Evolutionary conservation across 805 yeast species (phyloP).

Genomic region (Cyberlindnera samutprakarnensis): DNA sequence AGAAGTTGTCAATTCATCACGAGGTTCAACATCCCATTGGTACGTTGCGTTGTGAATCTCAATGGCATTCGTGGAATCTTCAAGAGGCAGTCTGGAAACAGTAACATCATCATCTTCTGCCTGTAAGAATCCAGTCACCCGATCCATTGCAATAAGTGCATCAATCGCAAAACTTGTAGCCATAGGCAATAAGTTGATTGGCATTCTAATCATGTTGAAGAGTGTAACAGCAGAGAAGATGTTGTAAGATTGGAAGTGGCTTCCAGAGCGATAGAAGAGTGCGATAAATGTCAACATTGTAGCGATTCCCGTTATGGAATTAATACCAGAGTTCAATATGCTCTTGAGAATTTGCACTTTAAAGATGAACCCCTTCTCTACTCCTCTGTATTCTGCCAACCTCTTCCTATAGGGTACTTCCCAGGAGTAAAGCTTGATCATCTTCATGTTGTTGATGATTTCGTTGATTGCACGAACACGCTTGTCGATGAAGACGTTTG

Average conservation of each 20-base stretch:
- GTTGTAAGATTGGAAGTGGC: conserved; percentile 42
- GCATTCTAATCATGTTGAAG: conserved; percentile 54
- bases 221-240: conserved; percentile 67
- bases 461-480: conserved; percentile 77
- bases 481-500: conserved; percentile 61
- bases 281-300: conserved; percentile 63
- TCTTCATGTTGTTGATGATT: conserved; percentile 66
- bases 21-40: conserved; percentile 42
- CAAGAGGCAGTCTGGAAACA: conserved; percentile 23
- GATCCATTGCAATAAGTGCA: conserved; percentile 47
- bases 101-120: conserved; percentile 32
- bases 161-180: conserved; percentile 57
- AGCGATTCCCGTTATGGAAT: conserved; percentile 45
- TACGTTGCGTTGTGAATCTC: conserved; percentile 39
- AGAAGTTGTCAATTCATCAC: conserved; percentile 1
- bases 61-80: conserved; percentile 38
- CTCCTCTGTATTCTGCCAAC: conserved; percentile 45
- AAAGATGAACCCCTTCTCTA: conserved; percentile 57
- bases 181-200: conserved; percentile 58
- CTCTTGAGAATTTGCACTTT: conserved; percentile 62
- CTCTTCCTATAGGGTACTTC: conserved; percentile 65
- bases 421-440: conserved; percentile 89
- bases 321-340: conserved; percentile 53
- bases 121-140: conserved; percentile 40
- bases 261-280: conserved; percentile 38